phyloP scores from a whole-genome alignment of 2,329 filamentous ascomycete species.

The Penicillium sp. region DNA sequence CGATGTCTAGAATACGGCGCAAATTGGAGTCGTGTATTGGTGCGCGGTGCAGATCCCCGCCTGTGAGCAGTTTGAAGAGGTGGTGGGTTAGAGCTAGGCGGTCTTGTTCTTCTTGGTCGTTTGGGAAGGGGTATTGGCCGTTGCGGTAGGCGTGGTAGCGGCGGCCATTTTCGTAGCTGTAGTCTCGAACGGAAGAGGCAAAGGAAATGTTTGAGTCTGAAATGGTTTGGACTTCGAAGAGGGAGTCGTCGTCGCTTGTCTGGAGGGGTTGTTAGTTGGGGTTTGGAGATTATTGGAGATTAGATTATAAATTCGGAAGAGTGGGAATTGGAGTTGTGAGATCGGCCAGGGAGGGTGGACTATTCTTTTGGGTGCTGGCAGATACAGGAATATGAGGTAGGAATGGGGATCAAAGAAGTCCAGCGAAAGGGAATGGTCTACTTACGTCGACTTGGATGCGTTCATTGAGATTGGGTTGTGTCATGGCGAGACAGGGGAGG shows the following conservation, averaged over 20 bases:
- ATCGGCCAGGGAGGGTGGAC: background rate
- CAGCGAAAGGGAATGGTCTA: background rate
- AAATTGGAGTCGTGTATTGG: conserved; percentile 30
- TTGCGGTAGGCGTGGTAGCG: conserved; percentile 46
- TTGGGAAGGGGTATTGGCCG: conserved; percentile 45
- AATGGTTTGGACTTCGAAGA: conserved; percentile 34
- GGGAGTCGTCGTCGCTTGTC: conserved; percentile 39
- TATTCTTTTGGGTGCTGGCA: background rate
- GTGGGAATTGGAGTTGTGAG: background rate
- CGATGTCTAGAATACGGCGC: conserved; percentile 34
- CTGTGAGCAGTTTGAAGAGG: conserved; percentile 37
- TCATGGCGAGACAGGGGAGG: conserved; percentile 22
- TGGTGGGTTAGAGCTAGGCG: conserved; percentile 44
- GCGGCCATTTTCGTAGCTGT: conserved; percentile 44
- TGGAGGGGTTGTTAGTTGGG: conserved; percentile 14
- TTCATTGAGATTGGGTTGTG: conserved; percentile 32
- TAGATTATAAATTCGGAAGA: background rate
- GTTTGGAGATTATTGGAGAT: background rate
- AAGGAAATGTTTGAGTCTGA: conserved; percentile 43
- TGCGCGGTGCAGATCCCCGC: conserved; percentile 41
- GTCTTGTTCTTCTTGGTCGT: conserved; percentile 48
- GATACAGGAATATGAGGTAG: background rate
- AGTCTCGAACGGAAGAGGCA: conserved; percentile 42
- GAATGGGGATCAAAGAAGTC: background rate
- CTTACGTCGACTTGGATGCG: conserved; percentile 39